Evolutionary conservation across 2,329 filamentous ascomycete species (phyloP).

Genomic region (Monosporascus sp.): DNA sequence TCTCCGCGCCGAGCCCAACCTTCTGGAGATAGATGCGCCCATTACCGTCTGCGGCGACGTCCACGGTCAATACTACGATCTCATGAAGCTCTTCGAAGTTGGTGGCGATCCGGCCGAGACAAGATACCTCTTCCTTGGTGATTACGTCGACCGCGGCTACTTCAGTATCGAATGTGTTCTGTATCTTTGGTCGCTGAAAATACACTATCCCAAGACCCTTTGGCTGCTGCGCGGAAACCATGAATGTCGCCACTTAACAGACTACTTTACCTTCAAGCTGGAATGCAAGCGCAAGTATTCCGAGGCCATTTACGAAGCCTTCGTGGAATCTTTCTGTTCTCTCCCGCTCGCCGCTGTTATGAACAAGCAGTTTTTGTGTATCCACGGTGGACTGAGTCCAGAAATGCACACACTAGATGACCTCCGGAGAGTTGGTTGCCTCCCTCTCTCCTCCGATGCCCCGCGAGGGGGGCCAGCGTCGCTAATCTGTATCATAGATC

Average conservation of each 20-base stretch:
- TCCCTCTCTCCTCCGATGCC: neutral
- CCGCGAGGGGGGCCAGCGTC: slow-evolving; percentile 4
- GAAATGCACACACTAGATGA: slow-evolving; percentile 96
- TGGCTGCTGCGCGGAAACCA: slow-evolving; percentile 98
- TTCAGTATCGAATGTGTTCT: slow-evolving; percentile 99
- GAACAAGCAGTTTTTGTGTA: slow-evolving; percentile 99
- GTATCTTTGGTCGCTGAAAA: slow-evolving; percentile 97
- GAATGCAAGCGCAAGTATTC: slow-evolving; percentile 99
- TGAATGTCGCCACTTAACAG: slow-evolving; percentile 96
- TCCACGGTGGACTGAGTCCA: slow-evolving; percentile 92
- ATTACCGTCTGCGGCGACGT: slow-evolving; percentile 99
- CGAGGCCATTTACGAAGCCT: slow-evolving; percentile 91
- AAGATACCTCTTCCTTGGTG: slow-evolving; percentile 91
- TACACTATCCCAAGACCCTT: slow-evolving; percentile 95
- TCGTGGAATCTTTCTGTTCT: slow-evolving; percentile 96
- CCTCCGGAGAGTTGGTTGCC: slow-evolving; percentile 67
- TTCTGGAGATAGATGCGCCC: slow-evolving; percentile 98
- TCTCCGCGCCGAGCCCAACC: slow-evolving; percentile 83
- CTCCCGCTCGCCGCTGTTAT: slow-evolving; percentile 92
- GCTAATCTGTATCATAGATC: slow-evolving; percentile 53
- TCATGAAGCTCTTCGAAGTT: slow-evolving; percentile 99
- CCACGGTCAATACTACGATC: slow-evolving; percentile 97
- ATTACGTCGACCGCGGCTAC: slow-evolving; percentile 97
- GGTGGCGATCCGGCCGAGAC: slow-evolving; percentile 96
- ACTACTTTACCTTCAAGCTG: slow-evolving; percentile 99